phyloP scores from a whole-genome alignment of 352 stramenopile species.

The Pythium monospermum region DNA sequence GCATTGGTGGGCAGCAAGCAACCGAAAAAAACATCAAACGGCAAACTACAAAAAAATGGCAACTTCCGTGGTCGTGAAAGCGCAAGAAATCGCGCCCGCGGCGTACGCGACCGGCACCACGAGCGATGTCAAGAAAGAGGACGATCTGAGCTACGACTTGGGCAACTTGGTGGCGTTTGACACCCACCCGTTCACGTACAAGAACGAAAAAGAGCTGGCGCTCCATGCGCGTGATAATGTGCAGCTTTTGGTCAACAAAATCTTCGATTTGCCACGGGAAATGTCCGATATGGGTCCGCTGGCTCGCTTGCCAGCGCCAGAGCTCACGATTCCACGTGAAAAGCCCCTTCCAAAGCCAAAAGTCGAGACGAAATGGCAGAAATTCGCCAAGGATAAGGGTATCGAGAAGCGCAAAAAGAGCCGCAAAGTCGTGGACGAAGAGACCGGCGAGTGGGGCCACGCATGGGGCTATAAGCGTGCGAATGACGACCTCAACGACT shows the following conservation, averaged over 20 bases:
- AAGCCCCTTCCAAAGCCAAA: constrained; percentile 91
- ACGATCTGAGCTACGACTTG: constrained; percentile 87
- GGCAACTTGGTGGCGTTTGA: constrained; percentile 88
- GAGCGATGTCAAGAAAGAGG: constrained; percentile 70
- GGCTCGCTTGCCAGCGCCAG: constrained; percentile 62
- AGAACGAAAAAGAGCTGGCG: constrained; percentile 87
- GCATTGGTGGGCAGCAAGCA: not conserved
- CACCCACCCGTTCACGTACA: constrained; percentile 79
- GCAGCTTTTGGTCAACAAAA: constrained; percentile 90
- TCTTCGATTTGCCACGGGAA: constrained; percentile 90
- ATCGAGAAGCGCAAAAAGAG: constrained; percentile 97
- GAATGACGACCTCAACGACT: constrained; percentile 87
- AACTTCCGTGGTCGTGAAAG: constrained; percentile 60
- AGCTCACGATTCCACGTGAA: constrained; percentile 76
- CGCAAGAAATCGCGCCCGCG: constrained; percentile 74
- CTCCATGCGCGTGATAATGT: constrained; percentile 90
- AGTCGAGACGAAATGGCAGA: constrained; percentile 98
- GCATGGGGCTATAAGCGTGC: constrained; percentile 90
- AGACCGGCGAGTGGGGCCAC: constrained; percentile 90
- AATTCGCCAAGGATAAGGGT: constrained; percentile 97
- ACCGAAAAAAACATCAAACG: constrained; percentile 8
- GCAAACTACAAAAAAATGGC: too few relatives aligned
- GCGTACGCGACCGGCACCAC: constrained; percentile 57
- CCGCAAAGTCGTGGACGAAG: constrained; percentile 96
- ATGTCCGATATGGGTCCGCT: constrained; percentile 92